A percentile compares a stretch with the other conserved stretches of the same genome.
phyloP scores from a whole-genome alignment of 306 rosid genomes.

The Herpetospermum pedunculosum region DNA sequence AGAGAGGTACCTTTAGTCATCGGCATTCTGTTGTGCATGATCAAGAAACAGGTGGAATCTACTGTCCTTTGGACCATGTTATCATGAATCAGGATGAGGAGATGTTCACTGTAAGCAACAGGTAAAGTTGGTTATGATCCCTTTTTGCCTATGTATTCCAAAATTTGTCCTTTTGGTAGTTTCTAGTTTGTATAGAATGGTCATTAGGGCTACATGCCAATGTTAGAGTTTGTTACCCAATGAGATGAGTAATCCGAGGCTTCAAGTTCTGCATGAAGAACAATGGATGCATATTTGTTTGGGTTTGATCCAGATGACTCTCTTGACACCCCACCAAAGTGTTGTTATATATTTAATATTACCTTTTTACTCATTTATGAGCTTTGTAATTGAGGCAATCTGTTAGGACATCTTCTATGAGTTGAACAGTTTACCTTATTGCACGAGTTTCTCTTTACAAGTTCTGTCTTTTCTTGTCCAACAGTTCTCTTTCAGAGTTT shows the following conservation, averaged over 20 bases:
- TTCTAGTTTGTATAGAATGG: neutral
- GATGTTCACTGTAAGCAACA: slow-evolving; percentile 96
- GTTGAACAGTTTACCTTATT: neutral
- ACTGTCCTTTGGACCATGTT: slow-evolving; percentile 82
- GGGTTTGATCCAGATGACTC: neutral
- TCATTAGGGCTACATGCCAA: neutral
- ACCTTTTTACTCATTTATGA: neutral
- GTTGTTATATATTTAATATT: neutral
- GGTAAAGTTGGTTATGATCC: slow-evolving; percentile 30
- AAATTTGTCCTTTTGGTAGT: neutral
- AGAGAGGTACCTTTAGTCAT: slow-evolving; percentile 97
- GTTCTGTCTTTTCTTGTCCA: slow-evolving; percentile 16
- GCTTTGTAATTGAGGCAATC: neutral
- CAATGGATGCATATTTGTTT: neutral
- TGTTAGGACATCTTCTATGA: neutral
- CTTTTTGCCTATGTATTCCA: neutral
- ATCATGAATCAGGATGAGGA: slow-evolving; percentile 81
- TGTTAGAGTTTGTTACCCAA: neutral
- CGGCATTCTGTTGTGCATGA: slow-evolving; percentile 89
- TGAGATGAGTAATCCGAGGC: neutral
- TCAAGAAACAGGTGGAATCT: slow-evolving; percentile 72
- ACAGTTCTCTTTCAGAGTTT: slow-evolving; percentile 90
- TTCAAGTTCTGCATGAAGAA: neutral
- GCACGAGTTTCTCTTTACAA: neutral
- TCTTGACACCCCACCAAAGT: neutral